Percentiles rank a stretch among this genome's conserved stretches.
Conservation (phyloP, 257 asterid genomes). For the Plectranthus barbatus region DNA sequence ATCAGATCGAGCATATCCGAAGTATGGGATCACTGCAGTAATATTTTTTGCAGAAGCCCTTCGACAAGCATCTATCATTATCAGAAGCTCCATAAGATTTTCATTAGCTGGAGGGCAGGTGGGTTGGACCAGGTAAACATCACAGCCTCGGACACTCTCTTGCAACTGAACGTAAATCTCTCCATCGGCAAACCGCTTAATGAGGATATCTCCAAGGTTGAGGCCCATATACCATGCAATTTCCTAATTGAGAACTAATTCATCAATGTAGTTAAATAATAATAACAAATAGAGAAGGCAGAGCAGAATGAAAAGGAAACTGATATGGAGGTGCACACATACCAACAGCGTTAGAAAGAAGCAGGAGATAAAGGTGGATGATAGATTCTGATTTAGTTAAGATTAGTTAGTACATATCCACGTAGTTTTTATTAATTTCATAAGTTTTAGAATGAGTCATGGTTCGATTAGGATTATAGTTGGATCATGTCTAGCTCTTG, state of each 20-base stretch:
- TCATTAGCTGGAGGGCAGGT: constrained; percentile 90
- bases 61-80: constrained; percentile 93
- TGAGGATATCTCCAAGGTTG: constrained; percentile 49
- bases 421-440: no score
- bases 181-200: constrained; percentile 89
- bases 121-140: constrained; percentile 73
- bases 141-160: constrained; percentile 95
- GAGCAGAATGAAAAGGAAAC: not conserved
- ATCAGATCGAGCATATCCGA: constrained; percentile 94
- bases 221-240: constrained; percentile 95
- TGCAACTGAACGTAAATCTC: constrained; percentile 89
- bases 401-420: no score
- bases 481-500: no score
- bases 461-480: no score
- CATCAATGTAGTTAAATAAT: constrained; percentile 10
- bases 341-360: no score
- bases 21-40: constrained; percentile 85
- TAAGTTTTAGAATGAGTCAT: no score
- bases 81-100: constrained; percentile 85
- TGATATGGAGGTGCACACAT: no score
- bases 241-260: constrained; percentile 37
- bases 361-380: no score
- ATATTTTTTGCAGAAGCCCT: constrained; percentile 88
- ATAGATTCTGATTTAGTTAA: no score
- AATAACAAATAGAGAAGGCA: not conserved